Evolutionary conservation across 495 filamentous ascomycete genomes (phyloP), one percentile per base, ranked within the genome.

Genomic region (Aspergillus ostianus): DNA sequence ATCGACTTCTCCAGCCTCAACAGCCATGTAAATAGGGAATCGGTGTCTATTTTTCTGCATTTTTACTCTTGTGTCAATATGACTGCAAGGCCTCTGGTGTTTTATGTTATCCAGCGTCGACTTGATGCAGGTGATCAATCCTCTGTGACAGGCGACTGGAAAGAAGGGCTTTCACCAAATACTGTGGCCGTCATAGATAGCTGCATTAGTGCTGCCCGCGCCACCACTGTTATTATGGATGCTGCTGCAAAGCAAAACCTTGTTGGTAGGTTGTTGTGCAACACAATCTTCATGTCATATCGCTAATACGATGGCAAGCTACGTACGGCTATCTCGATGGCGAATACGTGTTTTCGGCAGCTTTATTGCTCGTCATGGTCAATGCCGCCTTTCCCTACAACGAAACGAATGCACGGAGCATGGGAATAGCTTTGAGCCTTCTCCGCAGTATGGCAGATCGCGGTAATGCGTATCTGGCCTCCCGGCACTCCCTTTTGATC

Each of bases 61-160:
- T 82, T 81, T 57, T 80, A 80, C 57, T 78, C 77, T 7, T 82
- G 79, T 64, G 70, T 82, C 54, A 82, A 80, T 56, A 81, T 81
- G 79, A 81, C 77, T 0, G 76, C 73, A 2, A 68, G 79, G 2
- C 79, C 79, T 0, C 69, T 82, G 12, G 71, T 82, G 4, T 82
- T 79, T 47, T 75, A 81, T 61, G 73, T 82, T 15, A 79, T 82
- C 51, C 77, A 78, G 57, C 68, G 73, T 30, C 71, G 77, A 9
- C 66, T 82, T 0, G 67, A 74, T 51, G 66, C 67, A 17, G 69
- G 67, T 8, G 53, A 60, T 2, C 47, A 57, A 23, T 68, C 64
- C 0, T 60, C 66, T 3, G 58, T 65, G 0, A 62, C 64, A 3
- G 69, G 63, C 4, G 73, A 78, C 41, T 80, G 77, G 78, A 77